Evolutionary conservation across 169 alveolate species (phyloP).

Genomic region (Cytauxzoon felis): DNA sequence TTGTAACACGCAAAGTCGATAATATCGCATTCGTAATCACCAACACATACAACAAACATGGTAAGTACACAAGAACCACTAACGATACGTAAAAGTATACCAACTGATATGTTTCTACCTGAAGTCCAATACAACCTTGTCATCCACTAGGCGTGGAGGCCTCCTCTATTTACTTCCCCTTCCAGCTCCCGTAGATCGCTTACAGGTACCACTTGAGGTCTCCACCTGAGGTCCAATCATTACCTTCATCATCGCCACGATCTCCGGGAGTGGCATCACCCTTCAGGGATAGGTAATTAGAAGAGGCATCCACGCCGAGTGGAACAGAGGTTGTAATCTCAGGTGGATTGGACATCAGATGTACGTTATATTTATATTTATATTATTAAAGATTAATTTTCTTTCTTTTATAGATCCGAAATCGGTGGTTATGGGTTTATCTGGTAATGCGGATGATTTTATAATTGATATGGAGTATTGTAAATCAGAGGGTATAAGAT

Average conservation of each 20-base stretch:
- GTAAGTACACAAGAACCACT: slow-evolving; percentile 16
- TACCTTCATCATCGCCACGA: not conserved
- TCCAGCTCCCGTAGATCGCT: not conserved
- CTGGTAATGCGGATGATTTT: slow-evolving; percentile 56
- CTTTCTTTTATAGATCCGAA: slow-evolving; percentile 6
- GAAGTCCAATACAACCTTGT: too few species aligned
- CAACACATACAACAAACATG: slow-evolving; percentile 8
- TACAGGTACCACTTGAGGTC: not conserved
- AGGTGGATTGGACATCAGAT: too few species aligned
- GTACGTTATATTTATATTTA: too few species aligned
- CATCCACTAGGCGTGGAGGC: not conserved
- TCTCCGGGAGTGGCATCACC: too few species aligned
- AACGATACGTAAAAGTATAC: not conserved
- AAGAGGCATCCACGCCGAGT: too few species aligned
- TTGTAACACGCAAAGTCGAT: slow-evolving; percentile 26
- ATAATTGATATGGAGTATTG: slow-evolving; percentile 56
- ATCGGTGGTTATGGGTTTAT: slow-evolving; percentile 66
- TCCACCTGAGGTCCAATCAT: not conserved
- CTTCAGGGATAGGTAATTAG: too few species aligned
- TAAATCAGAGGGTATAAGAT: slow-evolving; percentile 21
- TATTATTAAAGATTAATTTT: too few species aligned
- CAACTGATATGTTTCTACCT: too few species aligned
- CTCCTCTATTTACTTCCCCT: not conserved
- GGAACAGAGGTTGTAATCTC: too few species aligned
- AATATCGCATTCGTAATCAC: slow-evolving; percentile 25